Conservation (phyloP, 2,329 filamentous ascomycete genomes). For the Capronia epimyces region DNA sequence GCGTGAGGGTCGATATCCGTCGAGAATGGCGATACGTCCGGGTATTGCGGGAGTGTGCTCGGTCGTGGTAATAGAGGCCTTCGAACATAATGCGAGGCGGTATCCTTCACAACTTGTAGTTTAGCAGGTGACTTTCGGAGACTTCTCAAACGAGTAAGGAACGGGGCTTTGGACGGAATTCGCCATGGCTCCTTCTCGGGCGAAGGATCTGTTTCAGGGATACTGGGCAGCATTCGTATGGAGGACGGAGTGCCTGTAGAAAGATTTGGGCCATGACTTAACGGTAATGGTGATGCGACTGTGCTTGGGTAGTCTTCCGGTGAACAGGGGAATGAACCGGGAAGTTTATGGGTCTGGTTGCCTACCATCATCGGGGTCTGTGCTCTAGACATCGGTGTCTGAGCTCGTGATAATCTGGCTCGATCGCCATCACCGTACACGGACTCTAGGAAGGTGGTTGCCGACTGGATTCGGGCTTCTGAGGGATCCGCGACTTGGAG, state of each 20-base stretch:
- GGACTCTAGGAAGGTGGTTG: slow-evolving; percentile 70
- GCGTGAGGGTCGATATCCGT: slow-evolving; percentile 62
- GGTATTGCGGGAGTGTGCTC: slow-evolving; percentile 65
- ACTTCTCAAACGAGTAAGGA: slow-evolving; percentile 28
- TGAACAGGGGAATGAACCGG: slow-evolving; percentile 23
- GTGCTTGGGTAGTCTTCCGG: slow-evolving; percentile 2
- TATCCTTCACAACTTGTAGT: slow-evolving; percentile 48
- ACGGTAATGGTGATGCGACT: background rate
- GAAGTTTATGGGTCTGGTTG: slow-evolving; percentile 35
- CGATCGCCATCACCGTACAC: slow-evolving; percentile 62
- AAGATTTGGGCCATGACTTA: slow-evolving; percentile 9
- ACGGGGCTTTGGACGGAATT: slow-evolving; percentile 32
- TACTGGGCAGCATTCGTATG: slow-evolving; percentile 5
- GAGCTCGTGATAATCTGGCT: slow-evolving; percentile 59
- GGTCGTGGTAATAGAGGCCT: slow-evolving; percentile 61
- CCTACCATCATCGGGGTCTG: slow-evolving; percentile 43
- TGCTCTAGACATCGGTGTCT: slow-evolving; percentile 58
- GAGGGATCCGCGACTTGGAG: slow-evolving; percentile 71
- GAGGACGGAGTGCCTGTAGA: slow-evolving; percentile 5
- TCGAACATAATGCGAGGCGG: slow-evolving; percentile 48
- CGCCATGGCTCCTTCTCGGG: slow-evolving; percentile 21
- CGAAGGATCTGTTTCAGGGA: slow-evolving; percentile 3
- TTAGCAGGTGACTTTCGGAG: slow-evolving; percentile 30
- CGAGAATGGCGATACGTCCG: slow-evolving; percentile 66
- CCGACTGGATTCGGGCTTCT: slow-evolving; percentile 70